Evolutionary conservation across 2,329 filamentous ascomycete species (phyloP).

Genomic region (Neospermospora avenae): DNA sequence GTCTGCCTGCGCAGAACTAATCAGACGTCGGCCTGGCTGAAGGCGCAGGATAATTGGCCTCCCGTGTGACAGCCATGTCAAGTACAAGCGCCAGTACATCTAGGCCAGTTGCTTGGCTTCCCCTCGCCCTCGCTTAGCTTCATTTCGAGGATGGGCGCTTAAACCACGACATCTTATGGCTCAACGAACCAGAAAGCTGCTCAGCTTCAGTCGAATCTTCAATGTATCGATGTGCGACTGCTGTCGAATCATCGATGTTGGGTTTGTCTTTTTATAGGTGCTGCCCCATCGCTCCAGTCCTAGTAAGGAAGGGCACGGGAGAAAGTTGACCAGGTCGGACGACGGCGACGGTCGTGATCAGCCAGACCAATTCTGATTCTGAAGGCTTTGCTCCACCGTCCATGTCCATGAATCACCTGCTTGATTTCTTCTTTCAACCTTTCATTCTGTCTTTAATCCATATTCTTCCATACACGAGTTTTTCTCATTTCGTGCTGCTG

Average conservation of each 20-base stretch:
- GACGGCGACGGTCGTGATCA: not conserved
- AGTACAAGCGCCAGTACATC: conserved; percentile 24
- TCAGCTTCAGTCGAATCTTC: conserved; percentile 13
- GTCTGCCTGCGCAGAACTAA: too few species aligned
- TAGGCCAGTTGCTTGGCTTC: not conserved
- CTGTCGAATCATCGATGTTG: conserved; percentile 27
- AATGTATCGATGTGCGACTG: conserved; percentile 25
- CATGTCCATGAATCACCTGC: conserved; percentile 26
- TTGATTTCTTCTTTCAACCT: conserved; percentile 21
- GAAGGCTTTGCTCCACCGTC: conserved; percentile 18
- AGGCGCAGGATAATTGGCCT: conserved; percentile 15
- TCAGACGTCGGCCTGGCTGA: not conserved
- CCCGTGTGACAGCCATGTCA: conserved; percentile 9
- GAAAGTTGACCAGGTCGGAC: not conserved
- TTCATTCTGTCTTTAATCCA: conserved; percentile 6
- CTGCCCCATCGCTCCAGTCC: conserved; percentile 6
- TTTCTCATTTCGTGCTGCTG: not conserved
- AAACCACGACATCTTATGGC: conserved; percentile 16
- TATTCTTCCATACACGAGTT: conserved; percentile 14
- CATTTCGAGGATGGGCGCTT: conserved; percentile 27
- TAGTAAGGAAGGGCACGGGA: not conserved
- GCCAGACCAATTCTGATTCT: conserved; percentile 2
- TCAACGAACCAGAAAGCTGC: conserved; percentile 22
- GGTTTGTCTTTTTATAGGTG: conserved; percentile 20
- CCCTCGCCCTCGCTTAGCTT: too few species aligned